These are phyloP conservation scores for Botryotinia calthae DNA, from an alignment of 2,329 filamentous ascomycete species.

Conservation along the genomic window DNA sequence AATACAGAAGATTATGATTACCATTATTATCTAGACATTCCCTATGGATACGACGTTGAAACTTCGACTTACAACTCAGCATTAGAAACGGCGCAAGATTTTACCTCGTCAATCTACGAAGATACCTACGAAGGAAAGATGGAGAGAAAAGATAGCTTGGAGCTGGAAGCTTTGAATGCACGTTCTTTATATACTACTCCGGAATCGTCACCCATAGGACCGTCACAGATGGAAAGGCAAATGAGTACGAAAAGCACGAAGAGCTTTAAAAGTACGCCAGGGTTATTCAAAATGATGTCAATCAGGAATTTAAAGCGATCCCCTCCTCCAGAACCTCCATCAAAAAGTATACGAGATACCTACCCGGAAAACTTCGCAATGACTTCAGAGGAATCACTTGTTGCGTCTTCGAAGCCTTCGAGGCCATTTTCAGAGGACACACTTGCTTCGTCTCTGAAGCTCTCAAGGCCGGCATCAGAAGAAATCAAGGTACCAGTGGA, in stretches of 20 bases:
- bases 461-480: not conserved
- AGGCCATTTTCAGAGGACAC: not conserved
- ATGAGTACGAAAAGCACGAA: constrained; percentile 6
- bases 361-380: not conserved
- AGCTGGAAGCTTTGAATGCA: not conserved
- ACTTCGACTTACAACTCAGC: constrained; percentile 14
- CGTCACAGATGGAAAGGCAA: not conserved
- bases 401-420: not conserved
- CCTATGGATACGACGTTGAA: constrained; percentile 6
- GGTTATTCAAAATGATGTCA: constrained; percentile 18
- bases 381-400: not conserved
- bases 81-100: not conserved
- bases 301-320: not conserved
- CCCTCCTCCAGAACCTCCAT: not conserved
- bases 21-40: constrained; percentile 15
- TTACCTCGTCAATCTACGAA: not conserved
- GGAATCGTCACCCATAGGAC: not conserved
- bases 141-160: not conserved
- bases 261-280: not conserved
- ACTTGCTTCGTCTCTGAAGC: not conserved
- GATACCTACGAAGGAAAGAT: constrained; percentile 1
- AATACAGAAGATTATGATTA: constrained; percentile 8
- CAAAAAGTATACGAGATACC: not conserved
- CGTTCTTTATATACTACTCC: not conserved
- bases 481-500: not conserved